Percentiles rank a stretch among this genome's conserved stretches.
phyloP scores from a whole-genome alignment of 352 stramenopile species.

The Phytophthora agathidicida region DNA sequence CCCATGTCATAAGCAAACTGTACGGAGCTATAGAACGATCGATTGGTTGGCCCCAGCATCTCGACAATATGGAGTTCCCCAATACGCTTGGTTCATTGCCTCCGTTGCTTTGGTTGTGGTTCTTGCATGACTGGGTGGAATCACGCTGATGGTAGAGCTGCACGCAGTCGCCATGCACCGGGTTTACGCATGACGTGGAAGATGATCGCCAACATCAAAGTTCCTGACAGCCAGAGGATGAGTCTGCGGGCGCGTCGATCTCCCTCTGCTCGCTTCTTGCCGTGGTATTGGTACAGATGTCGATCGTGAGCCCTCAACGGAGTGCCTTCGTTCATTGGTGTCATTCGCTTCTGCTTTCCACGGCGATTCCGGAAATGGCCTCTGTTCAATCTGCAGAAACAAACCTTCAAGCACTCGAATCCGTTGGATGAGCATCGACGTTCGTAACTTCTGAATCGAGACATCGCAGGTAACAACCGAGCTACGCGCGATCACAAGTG shows the following conservation, averaged over 20 bases:
- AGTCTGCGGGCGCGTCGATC: conserved; percentile 11
- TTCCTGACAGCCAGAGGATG: conserved; percentile 9
- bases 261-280: conserved; percentile 6
- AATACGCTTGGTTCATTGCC: too few relatives aligned
- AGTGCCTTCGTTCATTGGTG: conserved; percentile 15
- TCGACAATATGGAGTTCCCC: too few relatives aligned
- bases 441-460: conserved; percentile 21
- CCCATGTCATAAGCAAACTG: too few relatives aligned
- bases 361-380: conserved; percentile 48
- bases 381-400: background rate
- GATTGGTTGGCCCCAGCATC: too few relatives aligned
- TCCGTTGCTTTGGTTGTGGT: background rate
- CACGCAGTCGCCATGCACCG: conserved; percentile 9
- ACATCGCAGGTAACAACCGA: background rate
- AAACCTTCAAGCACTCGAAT: conserved; percentile 22
- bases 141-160: conserved; percentile 8
- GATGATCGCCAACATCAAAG: conserved; percentile 29
- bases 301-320: conserved; percentile 23
- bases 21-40: too few relatives aligned
- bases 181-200: conserved; percentile 18
- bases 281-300: conserved; percentile 20
- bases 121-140: background rate
- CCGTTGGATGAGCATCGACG: conserved; percentile 13
- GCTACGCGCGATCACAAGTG: too few relatives aligned
- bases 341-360: too few relatives aligned